Conservation (phyloP, 208 protist genomes). For the Tritrichomonas musculus region DNA sequence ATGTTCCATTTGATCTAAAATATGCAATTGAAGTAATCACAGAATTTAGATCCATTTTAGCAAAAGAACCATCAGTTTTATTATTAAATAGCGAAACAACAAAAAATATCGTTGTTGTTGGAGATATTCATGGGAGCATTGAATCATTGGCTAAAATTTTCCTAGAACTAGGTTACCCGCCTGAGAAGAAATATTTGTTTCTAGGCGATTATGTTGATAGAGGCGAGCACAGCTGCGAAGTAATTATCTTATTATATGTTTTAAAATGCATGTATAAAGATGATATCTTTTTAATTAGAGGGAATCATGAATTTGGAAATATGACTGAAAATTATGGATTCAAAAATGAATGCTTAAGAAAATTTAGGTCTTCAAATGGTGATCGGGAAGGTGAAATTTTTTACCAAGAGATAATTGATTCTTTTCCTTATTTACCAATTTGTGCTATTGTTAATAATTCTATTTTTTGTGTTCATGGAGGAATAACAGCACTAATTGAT, state of each 20-base stretch:
- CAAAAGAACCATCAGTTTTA: no score
- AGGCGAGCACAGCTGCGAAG: slow-evolving; percentile 93
- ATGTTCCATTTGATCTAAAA: no score
- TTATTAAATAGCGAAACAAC: no score
- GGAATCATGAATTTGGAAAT: slow-evolving; percentile 94
- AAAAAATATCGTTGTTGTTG: no score
- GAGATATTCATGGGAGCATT: background rate
- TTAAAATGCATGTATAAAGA: slow-evolving; percentile 70
- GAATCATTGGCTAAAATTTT: background rate
- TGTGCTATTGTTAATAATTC: slow-evolving; percentile 54
- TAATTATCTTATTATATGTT: slow-evolving; percentile 80
- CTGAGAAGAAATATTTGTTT: slow-evolving; percentile 80
- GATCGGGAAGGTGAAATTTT: slow-evolving; percentile 27
- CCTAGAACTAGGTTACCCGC: background rate
- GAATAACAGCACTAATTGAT: slow-evolving; percentile 57
- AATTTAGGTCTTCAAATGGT: no score
- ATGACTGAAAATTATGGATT: slow-evolving; percentile 98
- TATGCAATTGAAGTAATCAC: no score
- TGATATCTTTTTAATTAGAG: slow-evolving; percentile 73
- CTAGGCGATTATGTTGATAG: slow-evolving; percentile 98
- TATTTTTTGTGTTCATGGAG: slow-evolving; percentile 73
- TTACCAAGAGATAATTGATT: slow-evolving; percentile 67
- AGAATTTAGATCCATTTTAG: no score
- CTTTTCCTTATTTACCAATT: slow-evolving; percentile 72
- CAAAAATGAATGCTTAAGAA: slow-evolving; percentile 73